Evolutionary conservation across 306 rosid genomes (phyloP), one percentile per base, ranked within the genome.

Genomic region (Pyrus communis): DNA sequence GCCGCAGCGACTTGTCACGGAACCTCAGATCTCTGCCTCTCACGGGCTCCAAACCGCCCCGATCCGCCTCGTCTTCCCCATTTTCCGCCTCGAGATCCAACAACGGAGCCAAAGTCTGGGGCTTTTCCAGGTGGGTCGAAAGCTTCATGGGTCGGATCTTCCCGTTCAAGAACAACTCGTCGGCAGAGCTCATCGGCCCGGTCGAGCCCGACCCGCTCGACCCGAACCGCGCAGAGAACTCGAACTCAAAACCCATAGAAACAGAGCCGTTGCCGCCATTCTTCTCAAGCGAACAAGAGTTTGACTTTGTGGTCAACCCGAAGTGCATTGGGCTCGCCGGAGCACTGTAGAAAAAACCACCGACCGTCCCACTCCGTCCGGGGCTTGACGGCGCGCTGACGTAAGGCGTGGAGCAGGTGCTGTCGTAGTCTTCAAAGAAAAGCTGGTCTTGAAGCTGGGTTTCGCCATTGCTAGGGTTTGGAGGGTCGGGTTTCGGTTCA

Each of bases 321-420:
- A 88, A 91, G 85, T 96, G 99, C 90, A 91, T 83, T 67, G 99
- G 99, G 61, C 99, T 93, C 0, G 97, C 93, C 11, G 99, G 99
- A 3, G 98, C 98, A 6, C 99, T 96, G 88, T 96, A 96, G 80
- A 83, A 93, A 63, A 93, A 91, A 5, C 97, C 96, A 11, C 86
- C 17, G 3, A 78, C 77, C 11, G 88, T 82, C 13, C 85, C 87
- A 0, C 69, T 64, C 14, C 93, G 91, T 49, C 96, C 97, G 8
- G 98, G 99, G 59, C 99, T 96, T 4, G 99, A 96, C 12, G 99
- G 97, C 1, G 98, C 98, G 54, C 98, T 91, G 12, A 96, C 97
- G 82, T 89, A 96, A 14, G 99, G 99, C 11, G 98, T 96, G 45
- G 99, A 96, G 65, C 97, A 96, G 30, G 79, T 86, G 75, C 99